These are phyloP conservation scores for Alternaria ventricosa DNA, from an alignment of 2,329 filamentous ascomycete genomes.

Conservation along the genomic window DNA sequence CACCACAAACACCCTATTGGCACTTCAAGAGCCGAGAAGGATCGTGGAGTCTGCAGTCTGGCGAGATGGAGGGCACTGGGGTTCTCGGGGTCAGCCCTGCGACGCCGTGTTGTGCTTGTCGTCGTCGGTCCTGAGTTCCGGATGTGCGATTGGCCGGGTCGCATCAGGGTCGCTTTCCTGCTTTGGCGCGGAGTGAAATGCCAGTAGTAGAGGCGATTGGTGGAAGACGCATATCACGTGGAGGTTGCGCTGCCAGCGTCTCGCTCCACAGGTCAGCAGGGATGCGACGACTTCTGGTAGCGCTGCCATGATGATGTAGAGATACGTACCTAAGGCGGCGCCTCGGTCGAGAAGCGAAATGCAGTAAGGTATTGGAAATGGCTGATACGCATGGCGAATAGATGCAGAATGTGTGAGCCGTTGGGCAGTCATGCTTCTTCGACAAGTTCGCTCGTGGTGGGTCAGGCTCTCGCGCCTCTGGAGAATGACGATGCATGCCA, in stretches of 20 bases:
- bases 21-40: constrained; percentile 20
- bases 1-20: constrained; percentile 14
- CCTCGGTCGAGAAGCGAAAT: constrained; percentile 15
- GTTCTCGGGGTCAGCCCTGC: constrained; percentile 31
- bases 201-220: constrained; percentile 14
- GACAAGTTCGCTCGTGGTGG: constrained; percentile 1
- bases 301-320: constrained; percentile 9
- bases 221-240: constrained; percentile 25
- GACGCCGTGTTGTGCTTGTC: constrained; percentile 8
- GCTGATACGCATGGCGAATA: constrained; percentile 10
- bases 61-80: constrained; percentile 23
- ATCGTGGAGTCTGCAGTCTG: constrained; percentile 18
- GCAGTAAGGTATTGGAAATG: constrained; percentile 16
- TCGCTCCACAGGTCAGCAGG: constrained; percentile 23
- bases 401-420: neutral
- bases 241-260: constrained; percentile 12
- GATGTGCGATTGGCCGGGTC: constrained; percentile 8
- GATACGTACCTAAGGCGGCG: constrained; percentile 8
- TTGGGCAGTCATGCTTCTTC: constrained; percentile 16
- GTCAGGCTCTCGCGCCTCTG: constrained; percentile 5
- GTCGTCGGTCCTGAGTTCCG: constrained; percentile 8
- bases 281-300: constrained; percentile 10
- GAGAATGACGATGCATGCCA: constrained; percentile 13
- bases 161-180: constrained; percentile 9
- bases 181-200: constrained; percentile 28